Base-by-base conservation (phyloP, 1,139 yeast species). In the Taphrina pruni region DNA sequence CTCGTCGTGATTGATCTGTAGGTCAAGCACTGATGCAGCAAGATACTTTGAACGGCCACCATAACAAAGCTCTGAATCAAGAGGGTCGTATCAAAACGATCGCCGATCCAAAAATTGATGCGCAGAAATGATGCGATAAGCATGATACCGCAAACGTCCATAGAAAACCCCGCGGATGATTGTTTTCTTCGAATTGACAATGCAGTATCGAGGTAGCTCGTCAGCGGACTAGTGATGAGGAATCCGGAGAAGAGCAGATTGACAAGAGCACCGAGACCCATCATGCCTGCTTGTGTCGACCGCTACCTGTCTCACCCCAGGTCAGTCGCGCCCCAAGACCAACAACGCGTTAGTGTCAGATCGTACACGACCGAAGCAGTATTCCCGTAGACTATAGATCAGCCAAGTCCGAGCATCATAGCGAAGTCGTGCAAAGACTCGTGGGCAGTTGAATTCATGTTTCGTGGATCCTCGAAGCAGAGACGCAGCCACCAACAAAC, bases 91-190 rank as follows among this genome's bases (percentile, higher is more conserved):
- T 91, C 97, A 77, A 87, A 92, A 0, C 97, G 97, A 56, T 87
- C 84, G 65, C 90, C 87, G 72, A 88, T 78, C 79, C 88, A 92
- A 79, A 90, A 92, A 66, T 87, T 85, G 26, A 92, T 87, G 72
- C 96, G 82, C 55, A 91, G 79, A 6, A 88, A 85, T 61, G 90
- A 85, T 0, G 97, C 88, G 74, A 90, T 82, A 71, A 92, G 78
- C 97, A 92, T 92, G 17, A 96, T 90, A 20, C 94, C 94, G 78
- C 97, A 91, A 14, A 92, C 89, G 77, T 92, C 97, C 32, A 90
- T 82, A 6, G 95, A 88, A 76, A 91, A 90, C 39, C 97, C 97
- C 41, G 85, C 82, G 1, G 94, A 85, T 1, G 91, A 83, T 75
- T 85, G 81, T 52, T 84, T 84, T 65, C 82, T 80, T 73, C 86